A percentile compares a stretch with the other conserved stretches of the same genome.
Evolutionary conservation across 2,329 filamentous ascomycete species (phyloP).

Genomic region (Fusarium sp.): DNA sequence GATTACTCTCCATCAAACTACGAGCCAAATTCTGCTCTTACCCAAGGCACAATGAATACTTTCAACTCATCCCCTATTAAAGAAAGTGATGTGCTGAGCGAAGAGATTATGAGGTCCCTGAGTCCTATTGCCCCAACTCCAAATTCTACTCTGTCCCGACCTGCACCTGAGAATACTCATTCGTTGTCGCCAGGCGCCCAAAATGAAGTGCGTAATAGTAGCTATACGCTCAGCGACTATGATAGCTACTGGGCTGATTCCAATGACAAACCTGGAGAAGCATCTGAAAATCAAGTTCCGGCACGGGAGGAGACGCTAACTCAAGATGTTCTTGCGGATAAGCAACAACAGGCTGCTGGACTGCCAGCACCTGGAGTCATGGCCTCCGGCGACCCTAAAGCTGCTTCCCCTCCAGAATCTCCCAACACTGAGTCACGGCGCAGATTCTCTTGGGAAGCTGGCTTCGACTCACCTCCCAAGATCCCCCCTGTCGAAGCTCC

Average conservation of each 20-base stretch:
- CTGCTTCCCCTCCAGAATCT: conserved; percentile 12
- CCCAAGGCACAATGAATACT: conserved; percentile 60
- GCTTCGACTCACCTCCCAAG: conserved; percentile 37
- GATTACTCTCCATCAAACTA: conserved; percentile 52
- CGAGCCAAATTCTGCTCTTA: conserved; percentile 52
- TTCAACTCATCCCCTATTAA: conserved; percentile 66
- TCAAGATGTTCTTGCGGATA: background rate
- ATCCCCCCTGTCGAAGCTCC: conserved; percentile 26
- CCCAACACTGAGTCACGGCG: conserved; percentile 37
- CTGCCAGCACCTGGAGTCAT: background rate
- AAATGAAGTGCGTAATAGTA: conserved; percentile 62
- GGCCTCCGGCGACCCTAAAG: conserved; percentile 10
- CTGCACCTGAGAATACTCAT: conserved; percentile 27
- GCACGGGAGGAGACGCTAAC: conserved; percentile 13
- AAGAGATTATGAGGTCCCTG: conserved; percentile 79
- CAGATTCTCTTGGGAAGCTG: conserved; percentile 55
- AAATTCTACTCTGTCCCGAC: conserved; percentile 22
- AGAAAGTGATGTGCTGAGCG: conserved; percentile 76
- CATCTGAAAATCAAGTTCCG: conserved; percentile 1
- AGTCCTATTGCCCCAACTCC: conserved; percentile 58
- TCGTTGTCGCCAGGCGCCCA: conserved; percentile 33
- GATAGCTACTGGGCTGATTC: conserved; percentile 72
- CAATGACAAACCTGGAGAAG: conserved; percentile 26
- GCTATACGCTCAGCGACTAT: conserved; percentile 73
- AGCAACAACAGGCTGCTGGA: background rate